These are phyloP conservation scores for Pyropia yezoensis DNA, from an alignment of 23 red algal species.

Conservation along the genomic window DNA sequence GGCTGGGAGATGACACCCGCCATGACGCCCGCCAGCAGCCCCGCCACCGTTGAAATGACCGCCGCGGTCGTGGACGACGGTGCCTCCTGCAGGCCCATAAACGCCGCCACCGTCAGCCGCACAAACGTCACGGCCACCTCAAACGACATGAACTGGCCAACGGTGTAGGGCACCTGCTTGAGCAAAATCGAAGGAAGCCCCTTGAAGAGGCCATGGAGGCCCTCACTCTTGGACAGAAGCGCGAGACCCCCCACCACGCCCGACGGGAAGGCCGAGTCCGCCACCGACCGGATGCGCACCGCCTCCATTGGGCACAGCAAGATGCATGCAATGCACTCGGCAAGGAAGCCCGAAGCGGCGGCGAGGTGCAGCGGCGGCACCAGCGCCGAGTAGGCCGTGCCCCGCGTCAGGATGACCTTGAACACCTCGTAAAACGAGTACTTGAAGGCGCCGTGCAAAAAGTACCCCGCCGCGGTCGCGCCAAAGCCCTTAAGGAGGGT, in stretches of 20 bases:
- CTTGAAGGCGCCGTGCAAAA: conserved; percentile 93
- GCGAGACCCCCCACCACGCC: conserved; percentile 32
- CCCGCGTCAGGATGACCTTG: conserved; percentile 40
- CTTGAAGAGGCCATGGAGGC: conserved; percentile 72
- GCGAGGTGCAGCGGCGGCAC: conserved; percentile 49
- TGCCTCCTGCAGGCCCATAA: conserved; percentile 22
- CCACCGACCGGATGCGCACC: conserved; percentile 81
- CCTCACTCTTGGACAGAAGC: conserved; percentile 56
- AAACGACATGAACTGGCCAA: conserved; percentile 85
- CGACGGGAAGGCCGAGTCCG: conserved; percentile 61
- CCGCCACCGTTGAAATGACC: conserved; percentile 48
- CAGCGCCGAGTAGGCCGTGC: conserved; percentile 6
- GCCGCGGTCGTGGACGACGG: conserved; percentile 9
- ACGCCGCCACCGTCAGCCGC: conserved; percentile 6
- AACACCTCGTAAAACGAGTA: conserved; percentile 90
- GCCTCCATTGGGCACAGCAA: conserved; percentile 91
- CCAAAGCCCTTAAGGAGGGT: conserved; percentile 87
- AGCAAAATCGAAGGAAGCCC: conserved; percentile 64
- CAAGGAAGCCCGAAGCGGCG: conserved; percentile 51
- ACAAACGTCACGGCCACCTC: conserved; percentile 48
- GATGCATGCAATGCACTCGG: conserved; percentile 71
- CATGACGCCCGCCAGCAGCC: conserved; percentile 55
- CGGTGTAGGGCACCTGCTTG: conserved; percentile 89
- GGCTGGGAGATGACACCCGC: conserved; percentile 79
- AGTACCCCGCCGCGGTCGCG: conserved; percentile 85